Percentiles rank a stretch among this genome's conserved stretches.
phyloP scores from a whole-genome alignment of 208 protist genomes.

The Acanthamoeba sp. region DNA sequence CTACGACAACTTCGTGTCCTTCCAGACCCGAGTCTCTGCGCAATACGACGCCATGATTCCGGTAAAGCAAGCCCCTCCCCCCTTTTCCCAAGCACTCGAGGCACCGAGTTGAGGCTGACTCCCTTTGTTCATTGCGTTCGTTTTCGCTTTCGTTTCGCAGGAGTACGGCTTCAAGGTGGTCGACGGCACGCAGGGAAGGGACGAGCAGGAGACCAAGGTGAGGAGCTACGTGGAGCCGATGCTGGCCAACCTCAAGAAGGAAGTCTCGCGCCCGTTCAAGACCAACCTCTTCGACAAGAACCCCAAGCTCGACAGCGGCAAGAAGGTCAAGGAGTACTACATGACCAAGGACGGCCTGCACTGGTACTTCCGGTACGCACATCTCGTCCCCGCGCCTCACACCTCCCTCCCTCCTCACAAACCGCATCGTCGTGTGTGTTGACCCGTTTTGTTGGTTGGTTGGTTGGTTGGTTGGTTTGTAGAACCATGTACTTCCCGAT shows the following conservation, averaged over 20 bases:
- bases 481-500: slow-evolving; percentile 65
- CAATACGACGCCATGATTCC: slow-evolving; percentile 67
- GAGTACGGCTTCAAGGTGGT: slow-evolving; percentile 46
- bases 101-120: too few relatives aligned
- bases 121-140: not conserved
- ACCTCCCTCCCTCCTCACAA: too few relatives aligned
- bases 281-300: slow-evolving; percentile 58
- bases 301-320: slow-evolving; percentile 51
- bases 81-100: not conserved
- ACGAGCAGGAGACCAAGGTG: slow-evolving; percentile 54
- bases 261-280: slow-evolving; percentile 45
- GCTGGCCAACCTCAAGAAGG: slow-evolving; percentile 43
- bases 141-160: not conserved
- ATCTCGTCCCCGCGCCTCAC: not conserved
- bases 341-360: slow-evolving; percentile 48
- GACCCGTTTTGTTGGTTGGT: not conserved
- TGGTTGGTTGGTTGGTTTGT: not conserved
- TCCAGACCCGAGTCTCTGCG: slow-evolving; percentile 63
- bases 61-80: not conserved
- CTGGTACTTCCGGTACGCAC: slow-evolving; percentile 44
- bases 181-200: not conserved
- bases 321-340: slow-evolving; percentile 71
- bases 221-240: slow-evolving; percentile 62
- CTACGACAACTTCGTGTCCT: slow-evolving; percentile 74
- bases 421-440: not conserved